Conservation (phyloP, 2,329 filamentous ascomycete genomes). For the Talaromyces sp. region DNA sequence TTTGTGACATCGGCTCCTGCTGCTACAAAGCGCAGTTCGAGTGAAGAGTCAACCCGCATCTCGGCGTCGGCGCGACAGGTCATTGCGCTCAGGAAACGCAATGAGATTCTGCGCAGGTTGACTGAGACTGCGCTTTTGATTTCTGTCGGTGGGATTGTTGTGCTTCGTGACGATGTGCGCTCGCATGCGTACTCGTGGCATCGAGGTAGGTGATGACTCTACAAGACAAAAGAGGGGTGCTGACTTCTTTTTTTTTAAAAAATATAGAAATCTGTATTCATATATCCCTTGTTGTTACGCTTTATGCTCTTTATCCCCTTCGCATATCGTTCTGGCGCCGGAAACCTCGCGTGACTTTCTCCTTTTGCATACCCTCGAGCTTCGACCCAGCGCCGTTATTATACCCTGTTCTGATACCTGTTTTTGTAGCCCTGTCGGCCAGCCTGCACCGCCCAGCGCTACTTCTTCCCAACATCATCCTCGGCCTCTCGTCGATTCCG, state of each 20-base stretch:
- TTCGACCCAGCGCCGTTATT: slow-evolving; percentile 91
- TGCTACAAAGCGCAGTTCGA: slow-evolving; percentile 26
- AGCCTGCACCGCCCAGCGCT: slow-evolving; percentile 57
- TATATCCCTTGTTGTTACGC: slow-evolving; percentile 23
- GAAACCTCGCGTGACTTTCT: slow-evolving; percentile 32
- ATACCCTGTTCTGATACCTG: slow-evolving; percentile 73
- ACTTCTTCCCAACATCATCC: slow-evolving; percentile 74
- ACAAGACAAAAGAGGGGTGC: not conserved
- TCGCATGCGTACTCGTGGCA: slow-evolving; percentile 31
- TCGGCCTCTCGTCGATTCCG: slow-evolving; percentile 74
- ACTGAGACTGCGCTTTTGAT: slow-evolving; percentile 53
- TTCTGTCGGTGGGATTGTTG: slow-evolving; percentile 46
- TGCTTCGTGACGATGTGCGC: slow-evolving; percentile 28
- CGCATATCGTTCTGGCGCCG: slow-evolving; percentile 41
- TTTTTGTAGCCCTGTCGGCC: slow-evolving; percentile 72
- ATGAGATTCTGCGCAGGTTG: slow-evolving; percentile 44
- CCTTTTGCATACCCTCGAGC: slow-evolving; percentile 63
- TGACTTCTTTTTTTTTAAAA: not conserved
- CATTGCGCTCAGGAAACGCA: slow-evolving; percentile 28
- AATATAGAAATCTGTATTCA: slow-evolving; percentile 32
- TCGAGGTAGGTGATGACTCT: slow-evolving; percentile 27
- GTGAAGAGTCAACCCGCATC: slow-evolving; percentile 18
- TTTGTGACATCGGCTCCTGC: slow-evolving; percentile 21
- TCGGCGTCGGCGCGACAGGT: slow-evolving; percentile 3
- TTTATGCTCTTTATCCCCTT: slow-evolving; percentile 53